Base-by-base conservation (phyloP, 352 stramenopile genomes). In the Globisporangium acanthophoron region DNA sequence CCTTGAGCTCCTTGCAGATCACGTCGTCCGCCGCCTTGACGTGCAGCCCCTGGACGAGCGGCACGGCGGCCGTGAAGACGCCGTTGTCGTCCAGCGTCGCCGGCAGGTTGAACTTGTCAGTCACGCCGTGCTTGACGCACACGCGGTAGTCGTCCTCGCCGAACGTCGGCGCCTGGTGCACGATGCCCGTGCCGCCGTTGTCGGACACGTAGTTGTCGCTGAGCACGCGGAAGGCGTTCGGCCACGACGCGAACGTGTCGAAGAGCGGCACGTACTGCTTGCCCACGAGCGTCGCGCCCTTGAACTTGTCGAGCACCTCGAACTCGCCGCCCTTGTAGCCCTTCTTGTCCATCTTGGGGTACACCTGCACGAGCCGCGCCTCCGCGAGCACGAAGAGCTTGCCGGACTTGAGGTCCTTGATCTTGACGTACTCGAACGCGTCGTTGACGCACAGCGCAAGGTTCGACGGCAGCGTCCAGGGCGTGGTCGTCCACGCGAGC, bases 91-190 rank as follows among this genome's bases (percentile, higher is more conserved):
- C 97, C 9, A 99, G 85, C 50, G 97, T 96, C 67, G 98, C 98
- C 21, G 97, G 97, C 47, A 99, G 66, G 24, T 78, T 79, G 52
- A 97, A 97, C 76, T 99, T 99, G 52, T 92, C 77, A 47, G 98
- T 91, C 52, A 99, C 85, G 27, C 87, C 90, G 61, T 99, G 77
- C 40, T 88, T 92, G 46, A 99, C 74, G 65, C 97, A 99, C 35
- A 99, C 97, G 48, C 97, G 94, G 85, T 99, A 99, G 97, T 99
- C 97, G 71, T 99, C 97, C 70, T 99, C 97, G 84, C 97, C 97
- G 69, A 99, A 99, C 6, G 96, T 98, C 3, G 97, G 97, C 8
- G 97, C 96, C 71, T 99, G 95, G 78, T 99, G 97, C 24, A 99
- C 96, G 58, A 99, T 98, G 59, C 96, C 97, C 1, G 96, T 98